Conservation (phyloP, 1,139 yeast genomes). For the Scheffersomyces illinoinensis region DNA sequence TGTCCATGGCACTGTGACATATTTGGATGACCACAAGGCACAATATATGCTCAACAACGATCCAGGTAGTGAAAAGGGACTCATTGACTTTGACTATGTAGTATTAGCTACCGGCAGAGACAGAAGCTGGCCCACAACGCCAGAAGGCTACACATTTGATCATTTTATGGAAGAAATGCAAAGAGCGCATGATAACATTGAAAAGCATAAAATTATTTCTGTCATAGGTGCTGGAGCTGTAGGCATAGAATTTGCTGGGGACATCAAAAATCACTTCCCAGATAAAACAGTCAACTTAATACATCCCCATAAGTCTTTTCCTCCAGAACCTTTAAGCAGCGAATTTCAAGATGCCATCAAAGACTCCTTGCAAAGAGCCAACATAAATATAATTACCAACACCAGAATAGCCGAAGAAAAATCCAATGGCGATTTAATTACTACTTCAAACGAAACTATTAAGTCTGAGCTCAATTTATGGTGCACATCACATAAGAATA, state of each 20-base stretch:
- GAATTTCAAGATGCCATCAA: constrained; percentile 29
- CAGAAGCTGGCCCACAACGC: constrained; percentile 57
- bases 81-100: constrained; percentile 48
- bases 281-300: constrained; percentile 36
- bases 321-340: constrained; percentile 40
- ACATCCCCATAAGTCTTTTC: constrained; percentile 41
- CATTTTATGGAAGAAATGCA: constrained; percentile 36
- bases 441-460: constrained; percentile 29
- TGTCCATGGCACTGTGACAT: constrained; percentile 43
- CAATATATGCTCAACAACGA: constrained; percentile 20
- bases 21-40: constrained; percentile 28
- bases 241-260: constrained; percentile 53
- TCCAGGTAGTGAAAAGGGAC: constrained; percentile 12
- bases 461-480: constrained; percentile 40
- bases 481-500: constrained; percentile 47
- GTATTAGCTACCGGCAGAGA: constrained; percentile 53
- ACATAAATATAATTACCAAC: constrained; percentile 18
- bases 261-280: constrained; percentile 37
- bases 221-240: constrained; percentile 54
- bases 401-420: constrained; percentile 26
- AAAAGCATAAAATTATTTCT: constrained; percentile 24
- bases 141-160: constrained; percentile 33
- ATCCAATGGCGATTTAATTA: constrained; percentile 29
- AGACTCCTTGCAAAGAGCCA: constrained; percentile 25
- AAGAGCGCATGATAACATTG: constrained; percentile 24